Base-by-base conservation (phyloP, 345 rosid genomes). In the Corymbia maculata region DNA sequence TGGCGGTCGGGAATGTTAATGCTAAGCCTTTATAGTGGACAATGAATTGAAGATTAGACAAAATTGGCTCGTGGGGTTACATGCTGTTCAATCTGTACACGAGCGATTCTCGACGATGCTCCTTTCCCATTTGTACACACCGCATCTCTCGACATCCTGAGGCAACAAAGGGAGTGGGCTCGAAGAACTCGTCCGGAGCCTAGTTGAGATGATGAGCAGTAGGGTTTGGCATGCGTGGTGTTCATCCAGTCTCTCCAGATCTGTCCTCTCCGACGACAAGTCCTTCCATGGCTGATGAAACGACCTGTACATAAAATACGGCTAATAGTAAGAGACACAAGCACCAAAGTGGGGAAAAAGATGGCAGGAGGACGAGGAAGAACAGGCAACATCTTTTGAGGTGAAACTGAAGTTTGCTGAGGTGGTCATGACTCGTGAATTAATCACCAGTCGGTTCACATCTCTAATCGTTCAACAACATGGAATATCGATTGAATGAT, bases 231-330 rank as follows among this genome's bases (percentile, higher is more conserved):
- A 96, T 52, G 96, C 96, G 51, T 94, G 96, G 51, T 90, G 86
- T 90, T 94, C 97, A 79, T 95, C 94, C 75, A 95, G 90, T 88
- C 90, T 94, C 91, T 94, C 90, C 75, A 88, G 64, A 87, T 90
- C 92, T 10, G 91, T 92, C 45, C 32, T 85, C 88, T 94, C 94
- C 9, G 88, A 89, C 26, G 94, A 89, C 52, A 86, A 91, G 91
- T 94, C 94, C 94, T 90, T 91, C 98, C 96, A 94, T 10, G 97
- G 92, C 90, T 92, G 93, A 86, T 92, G 88, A 93, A 90, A 97
- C 17, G 98, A 93, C 99, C 99, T 96, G 93, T 87, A 44, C 53
- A 87, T 79, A 88, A 51, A n/a, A 52, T 21, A 85, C 10, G 5
- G 28, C 49, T 28, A 14, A 21, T 0, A 8, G 1, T 75, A 8